phyloP scores from a whole-genome alignment of 345 rosid species.

The Trapa bicornis region DNA sequence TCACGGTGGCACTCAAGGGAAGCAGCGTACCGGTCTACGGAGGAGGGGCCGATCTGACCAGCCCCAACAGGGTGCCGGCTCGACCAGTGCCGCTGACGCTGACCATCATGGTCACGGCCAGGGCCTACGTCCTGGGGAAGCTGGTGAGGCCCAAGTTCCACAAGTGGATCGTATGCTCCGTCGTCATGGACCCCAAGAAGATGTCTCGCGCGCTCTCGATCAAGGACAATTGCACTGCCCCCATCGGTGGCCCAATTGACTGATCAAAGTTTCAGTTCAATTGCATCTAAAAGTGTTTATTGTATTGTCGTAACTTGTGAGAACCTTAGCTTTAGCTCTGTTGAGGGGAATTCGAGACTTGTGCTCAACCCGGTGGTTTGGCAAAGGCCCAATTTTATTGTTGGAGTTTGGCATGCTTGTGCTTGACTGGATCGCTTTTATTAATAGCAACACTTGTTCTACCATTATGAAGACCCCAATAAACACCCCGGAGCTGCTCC shows the following conservation, averaged over 20 bases:
- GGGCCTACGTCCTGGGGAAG: slow-evolving; percentile 48
- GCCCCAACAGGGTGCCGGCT: slow-evolving; percentile 35
- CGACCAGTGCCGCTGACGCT: slow-evolving; percentile 41
- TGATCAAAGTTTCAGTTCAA: too few relatives aligned
- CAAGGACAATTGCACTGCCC: slow-evolving; percentile 33
- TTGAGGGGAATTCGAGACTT: too few relatives aligned
- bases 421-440: too few relatives aligned
- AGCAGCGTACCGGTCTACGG: slow-evolving; percentile 43
- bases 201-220: slow-evolving; percentile 34
- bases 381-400: too few relatives aligned
- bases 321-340: too few relatives aligned
- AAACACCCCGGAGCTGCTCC: too few relatives aligned
- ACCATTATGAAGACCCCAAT: too few relatives aligned
- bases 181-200: slow-evolving; percentile 42
- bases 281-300: too few relatives aligned
- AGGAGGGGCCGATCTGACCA: slow-evolving; percentile 45
- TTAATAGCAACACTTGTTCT: too few relatives aligned
- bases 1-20: slow-evolving; percentile 31
- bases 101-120: slow-evolving; percentile 39
- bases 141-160: slow-evolving; percentile 48
- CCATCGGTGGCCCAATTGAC: slow-evolving; percentile 10
- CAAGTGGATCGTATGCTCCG: slow-evolving; percentile 31
- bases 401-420: too few relatives aligned
- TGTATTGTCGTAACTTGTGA: too few relatives aligned
- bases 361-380: too few relatives aligned